Base-by-base conservation (phyloP, 1,284 basidiomycete species). In the Stygiomarasmius scandens region DNA sequence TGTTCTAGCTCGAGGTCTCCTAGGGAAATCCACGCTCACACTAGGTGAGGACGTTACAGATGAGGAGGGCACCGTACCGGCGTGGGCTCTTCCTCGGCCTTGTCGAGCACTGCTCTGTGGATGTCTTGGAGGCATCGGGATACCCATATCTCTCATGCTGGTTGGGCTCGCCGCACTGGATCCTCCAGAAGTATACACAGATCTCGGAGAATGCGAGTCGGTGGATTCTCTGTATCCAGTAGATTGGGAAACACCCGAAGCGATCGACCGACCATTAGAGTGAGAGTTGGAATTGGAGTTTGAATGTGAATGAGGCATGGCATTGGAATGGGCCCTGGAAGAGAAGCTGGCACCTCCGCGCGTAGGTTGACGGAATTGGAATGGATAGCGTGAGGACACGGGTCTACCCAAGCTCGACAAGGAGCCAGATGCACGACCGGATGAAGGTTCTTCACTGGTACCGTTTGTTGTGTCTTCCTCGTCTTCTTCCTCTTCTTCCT, bases 371-470 rank as follows among this genome's bases (percentile, higher is more conserved):
- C 85, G 81, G 72, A 84, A 83, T 57, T 83, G 78, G 78, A 90
- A 89, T 3, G 87, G 89, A 67, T 88, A 89, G 1, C 86, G 80
- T 4, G 86, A 84, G 19, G 73, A 69, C 52, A 92, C 76, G 1
- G 89, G 90, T n/a, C 87, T 85, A 1, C 90, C 90, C 5, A 92
- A 79, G 63, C 86, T 88, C 4, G 89, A 91, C 83, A 92, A 84
- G 3, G 89, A 92, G 19, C 83, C 87, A 2, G 88, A 90, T 1
- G 82, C 86, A 27, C 85, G 80, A 20, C 51, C 58, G 12, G 81
- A 79, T 3, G 84, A 84, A 3, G 76, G 76, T 2, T 76, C 75
- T 51, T 80, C 75, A 58, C 78, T 77, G 49, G 61, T 68, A 51
- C 56, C 69, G 52, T 63, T 62, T 52, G 70, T 68, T 36, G 73